phyloP scores from a whole-genome alignment of 805 yeast species.

The Nakazawaea populi region DNA sequence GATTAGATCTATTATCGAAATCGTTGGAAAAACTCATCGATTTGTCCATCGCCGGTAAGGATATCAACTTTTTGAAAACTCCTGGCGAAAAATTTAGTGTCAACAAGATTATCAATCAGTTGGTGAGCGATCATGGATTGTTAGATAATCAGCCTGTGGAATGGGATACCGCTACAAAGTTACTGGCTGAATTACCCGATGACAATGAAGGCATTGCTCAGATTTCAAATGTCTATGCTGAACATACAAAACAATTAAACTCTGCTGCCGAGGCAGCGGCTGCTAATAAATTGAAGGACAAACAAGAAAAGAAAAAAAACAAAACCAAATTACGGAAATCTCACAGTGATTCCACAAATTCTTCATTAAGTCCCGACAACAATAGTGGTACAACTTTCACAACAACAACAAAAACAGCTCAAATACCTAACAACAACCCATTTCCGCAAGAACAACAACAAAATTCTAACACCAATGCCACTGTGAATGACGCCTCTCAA shows the following conservation, averaged over 20 bases:
- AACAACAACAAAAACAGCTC: not conserved
- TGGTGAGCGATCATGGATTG: constrained; percentile 34
- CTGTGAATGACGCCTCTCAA: no score
- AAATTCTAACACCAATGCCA: no score
- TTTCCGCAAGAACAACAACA: not conserved
- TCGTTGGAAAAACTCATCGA: constrained; percentile 38
- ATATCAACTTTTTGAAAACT: constrained; percentile 4
- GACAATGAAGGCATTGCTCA: constrained; percentile 20
- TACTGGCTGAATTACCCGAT: constrained; percentile 30
- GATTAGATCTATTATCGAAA: constrained; percentile 46
- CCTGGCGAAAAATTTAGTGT: constrained; percentile 27
- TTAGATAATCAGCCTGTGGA: constrained; percentile 33
- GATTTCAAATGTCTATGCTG: constrained; percentile 29
- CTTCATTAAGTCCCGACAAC: constrained; percentile 3
- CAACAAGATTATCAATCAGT: constrained; percentile 38
- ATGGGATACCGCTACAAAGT: constrained; percentile 38
- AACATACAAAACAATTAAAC: constrained; percentile 19
- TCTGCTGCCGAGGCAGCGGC: constrained; percentile 1
- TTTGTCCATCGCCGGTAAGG: constrained; percentile 16
- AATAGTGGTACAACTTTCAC: not conserved
- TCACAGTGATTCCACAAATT: not conserved
- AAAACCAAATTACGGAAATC: not conserved
- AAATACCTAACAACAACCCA: not conserved
- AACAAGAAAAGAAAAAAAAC: not conserved
- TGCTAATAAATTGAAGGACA: constrained; percentile 4